Evolutionary conservation across 306 rosid species (phyloP).

Genomic region (Prunus kanzakura): DNA sequence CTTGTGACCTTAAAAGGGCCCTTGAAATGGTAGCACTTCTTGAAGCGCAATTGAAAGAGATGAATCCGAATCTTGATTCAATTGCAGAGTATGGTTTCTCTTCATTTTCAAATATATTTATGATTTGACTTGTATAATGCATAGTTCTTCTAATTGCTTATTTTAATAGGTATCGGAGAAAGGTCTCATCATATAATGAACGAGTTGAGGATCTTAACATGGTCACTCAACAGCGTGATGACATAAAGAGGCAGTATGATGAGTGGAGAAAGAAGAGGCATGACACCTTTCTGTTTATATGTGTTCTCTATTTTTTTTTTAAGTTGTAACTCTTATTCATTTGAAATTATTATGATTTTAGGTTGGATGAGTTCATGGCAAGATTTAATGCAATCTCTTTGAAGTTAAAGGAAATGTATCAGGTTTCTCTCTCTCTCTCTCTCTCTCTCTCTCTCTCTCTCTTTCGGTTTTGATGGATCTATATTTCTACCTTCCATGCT

Average conservation of each 20-base stretch:
- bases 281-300: neutral
- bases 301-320: neutral
- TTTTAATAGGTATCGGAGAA: slow-evolving; percentile 63
- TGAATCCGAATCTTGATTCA: slow-evolving; percentile 97
- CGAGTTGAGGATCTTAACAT: slow-evolving; percentile 82
- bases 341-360: slow-evolving; percentile 24
- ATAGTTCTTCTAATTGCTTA: slow-evolving; percentile 8
- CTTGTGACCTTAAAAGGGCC: slow-evolving; percentile 67
- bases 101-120: neutral
- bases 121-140: slow-evolving; percentile 9
- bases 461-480: neutral
- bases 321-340: slow-evolving; percentile 3
- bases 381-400: slow-evolving; percentile 91
- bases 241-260: slow-evolving; percentile 76
- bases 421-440: slow-evolving; percentile 44
- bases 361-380: slow-evolving; percentile 97
- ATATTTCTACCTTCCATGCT: neutral
- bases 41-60: slow-evolving; percentile 89
- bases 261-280: slow-evolving; percentile 90
- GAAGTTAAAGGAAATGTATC: slow-evolving; percentile 94
- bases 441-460: neutral
- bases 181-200: slow-evolving; percentile 73
- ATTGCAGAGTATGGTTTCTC: slow-evolving; percentile 69
- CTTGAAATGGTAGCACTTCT: slow-evolving; percentile 69
- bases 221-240: slow-evolving; percentile 84